Evolutionary conservation across 768 basidiomycete genomes (phyloP).

Genomic region (Glaciozyma martinii): DNA sequence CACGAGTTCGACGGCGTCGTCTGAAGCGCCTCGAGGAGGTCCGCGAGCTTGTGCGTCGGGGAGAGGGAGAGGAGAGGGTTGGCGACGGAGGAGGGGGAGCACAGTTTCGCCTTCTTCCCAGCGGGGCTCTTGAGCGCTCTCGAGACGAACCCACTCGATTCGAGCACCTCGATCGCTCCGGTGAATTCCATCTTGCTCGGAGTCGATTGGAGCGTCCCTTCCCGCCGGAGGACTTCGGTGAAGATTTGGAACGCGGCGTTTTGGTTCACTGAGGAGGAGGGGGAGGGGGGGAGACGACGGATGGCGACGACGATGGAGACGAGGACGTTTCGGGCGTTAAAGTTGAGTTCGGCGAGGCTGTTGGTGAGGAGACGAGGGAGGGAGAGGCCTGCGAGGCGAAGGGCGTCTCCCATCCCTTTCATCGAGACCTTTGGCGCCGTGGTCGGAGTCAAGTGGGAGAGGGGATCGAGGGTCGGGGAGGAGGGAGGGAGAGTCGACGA

Average conservation of each 20-base stretch:
- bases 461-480: not conserved
- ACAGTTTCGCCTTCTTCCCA: not conserved
- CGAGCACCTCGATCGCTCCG: conserved; percentile 17
- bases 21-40: not conserved
- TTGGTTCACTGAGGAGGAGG: not conserved
- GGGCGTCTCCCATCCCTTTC: conserved; percentile 59
- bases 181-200: conserved; percentile 1
- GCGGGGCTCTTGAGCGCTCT: not conserved
- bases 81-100: not conserved
- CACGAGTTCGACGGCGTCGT: not conserved
- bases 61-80: not conserved
- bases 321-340: conserved; percentile 24
- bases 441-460: conserved; percentile 7
- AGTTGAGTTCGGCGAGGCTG: conserved; percentile 16
- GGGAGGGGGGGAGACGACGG: not conserved
- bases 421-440: conserved; percentile 48
- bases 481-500: not conserved
- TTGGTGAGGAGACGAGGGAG: conserved; percentile 9
- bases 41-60: not conserved
- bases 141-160: conserved; percentile 1
- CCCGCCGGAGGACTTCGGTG: conserved; percentile 3
- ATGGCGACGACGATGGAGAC: conserved; percentile 17
- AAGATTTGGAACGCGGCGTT: conserved; percentile 13
- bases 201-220: conserved; percentile 2
- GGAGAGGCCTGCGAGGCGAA: conserved; percentile 36